Conservation (phyloP, 176 grass and related monocot species). For the Raddia guianensis region DNA sequence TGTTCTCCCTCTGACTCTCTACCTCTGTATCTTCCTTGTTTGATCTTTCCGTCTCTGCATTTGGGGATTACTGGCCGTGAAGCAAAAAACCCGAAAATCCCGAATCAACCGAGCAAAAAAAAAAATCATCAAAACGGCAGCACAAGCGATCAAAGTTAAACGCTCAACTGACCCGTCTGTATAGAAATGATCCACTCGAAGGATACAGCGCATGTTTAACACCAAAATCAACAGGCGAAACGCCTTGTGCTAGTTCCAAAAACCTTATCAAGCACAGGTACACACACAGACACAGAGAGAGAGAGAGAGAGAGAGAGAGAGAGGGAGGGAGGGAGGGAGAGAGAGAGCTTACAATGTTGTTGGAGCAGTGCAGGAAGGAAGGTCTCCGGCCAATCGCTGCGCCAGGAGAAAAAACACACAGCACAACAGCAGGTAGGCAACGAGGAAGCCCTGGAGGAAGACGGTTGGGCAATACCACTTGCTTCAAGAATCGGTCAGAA, state of each 20-base stretch:
- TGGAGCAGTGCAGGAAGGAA: slow-evolving; percentile 8
- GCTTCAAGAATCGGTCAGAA: slow-evolving; percentile 42
- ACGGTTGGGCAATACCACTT: not conserved
- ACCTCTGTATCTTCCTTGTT: slow-evolving; percentile 28
- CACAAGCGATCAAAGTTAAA: not conserved
- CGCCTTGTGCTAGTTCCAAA: not conserved
- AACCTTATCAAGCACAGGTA: too few species aligned
- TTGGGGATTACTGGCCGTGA: not conserved
- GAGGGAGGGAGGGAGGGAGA: not conserved
- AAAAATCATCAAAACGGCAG: not conserved
- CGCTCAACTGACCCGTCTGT: not conserved
- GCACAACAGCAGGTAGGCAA: not conserved
- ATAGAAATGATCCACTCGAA: not conserved
- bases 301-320: not conserved
- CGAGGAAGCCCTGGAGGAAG: not conserved
- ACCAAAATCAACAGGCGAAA: not conserved
- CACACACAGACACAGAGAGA: not conserved
- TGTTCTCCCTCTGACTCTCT: not conserved
- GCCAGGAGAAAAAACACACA: not conserved
- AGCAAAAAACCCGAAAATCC: not conserved
- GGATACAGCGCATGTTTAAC: not conserved
- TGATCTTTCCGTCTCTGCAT: not conserved
- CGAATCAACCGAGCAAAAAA: not conserved
- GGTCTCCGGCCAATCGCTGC: not conserved
- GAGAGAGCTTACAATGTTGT: slow-evolving; percentile 27